These are phyloP conservation scores for Kwoniella sp. DNA, from an alignment of 768 basidiomycete species.

Conservation along the genomic window DNA sequence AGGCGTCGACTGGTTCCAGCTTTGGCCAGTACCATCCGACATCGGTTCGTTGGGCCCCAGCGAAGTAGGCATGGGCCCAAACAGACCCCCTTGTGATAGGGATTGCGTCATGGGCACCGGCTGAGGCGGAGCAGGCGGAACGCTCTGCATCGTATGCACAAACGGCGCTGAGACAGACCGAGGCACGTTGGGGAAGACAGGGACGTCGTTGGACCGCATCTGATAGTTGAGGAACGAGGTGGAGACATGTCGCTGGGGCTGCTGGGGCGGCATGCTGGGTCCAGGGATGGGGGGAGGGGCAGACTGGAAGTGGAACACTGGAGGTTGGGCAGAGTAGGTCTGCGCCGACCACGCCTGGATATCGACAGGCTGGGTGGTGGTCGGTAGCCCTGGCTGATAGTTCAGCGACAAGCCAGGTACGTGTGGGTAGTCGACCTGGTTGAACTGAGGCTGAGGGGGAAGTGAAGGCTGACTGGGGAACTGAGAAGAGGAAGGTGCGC, in stretches of 20 bases:
- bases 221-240: slow-evolving; percentile 21
- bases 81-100: slow-evolving; percentile 17
- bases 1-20: slow-evolving; percentile 6
- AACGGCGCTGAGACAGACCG: slow-evolving; percentile 21
- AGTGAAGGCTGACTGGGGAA: slow-evolving; percentile 12
- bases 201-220: slow-evolving; percentile 17
- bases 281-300: slow-evolving; percentile 2
- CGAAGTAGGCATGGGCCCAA: slow-evolving; percentile 9
- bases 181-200: slow-evolving; percentile 16
- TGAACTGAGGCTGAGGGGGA: slow-evolving; percentile 23
- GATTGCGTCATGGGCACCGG: slow-evolving; percentile 10
- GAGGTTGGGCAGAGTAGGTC: slow-evolving; percentile 16
- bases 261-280: slow-evolving; percentile 3
- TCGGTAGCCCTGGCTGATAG: slow-evolving; percentile 12
- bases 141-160: slow-evolving; percentile 12
- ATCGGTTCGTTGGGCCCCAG: not conserved
- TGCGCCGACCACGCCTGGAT: slow-evolving; percentile 27
- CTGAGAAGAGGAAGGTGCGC: slow-evolving; percentile 8
- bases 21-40: not conserved
- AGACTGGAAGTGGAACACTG: slow-evolving; percentile 10
- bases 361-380: slow-evolving; percentile 9
- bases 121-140: slow-evolving; percentile 10
- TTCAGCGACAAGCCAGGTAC: slow-evolving; percentile 21
- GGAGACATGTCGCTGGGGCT: slow-evolving; percentile 20
- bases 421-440: slow-evolving; percentile 18